Conservation (phyloP, 345 rosid genomes). For the Laguncularia racemosa region DNA sequence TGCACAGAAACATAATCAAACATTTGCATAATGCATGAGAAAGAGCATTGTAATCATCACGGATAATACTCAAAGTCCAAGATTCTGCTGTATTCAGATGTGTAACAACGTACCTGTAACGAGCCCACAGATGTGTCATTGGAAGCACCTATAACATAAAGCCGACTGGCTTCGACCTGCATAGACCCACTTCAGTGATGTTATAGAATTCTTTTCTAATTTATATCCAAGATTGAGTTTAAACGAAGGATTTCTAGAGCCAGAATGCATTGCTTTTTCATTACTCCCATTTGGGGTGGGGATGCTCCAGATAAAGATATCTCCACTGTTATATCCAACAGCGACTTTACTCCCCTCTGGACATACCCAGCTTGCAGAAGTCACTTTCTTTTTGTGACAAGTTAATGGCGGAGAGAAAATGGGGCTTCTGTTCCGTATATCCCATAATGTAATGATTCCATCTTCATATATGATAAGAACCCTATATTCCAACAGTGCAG, state of each 20-base stretch:
- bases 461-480: constrained; percentile 63
- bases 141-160: constrained; percentile 55
- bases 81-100: too few relatives aligned
- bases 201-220: constrained; percentile 62
- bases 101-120: constrained; percentile 39
- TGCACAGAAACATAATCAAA: too few relatives aligned
- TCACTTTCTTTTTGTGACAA: constrained; percentile 60
- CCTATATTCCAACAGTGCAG: constrained; percentile 29
- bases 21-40: too few relatives aligned
- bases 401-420: constrained; percentile 36
- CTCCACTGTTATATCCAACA: constrained; percentile 80
- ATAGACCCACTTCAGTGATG: constrained; percentile 59
- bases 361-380: constrained; percentile 88
- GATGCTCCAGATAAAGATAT: constrained; percentile 63
- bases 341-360: constrained; percentile 75
- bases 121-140: constrained; percentile 41
- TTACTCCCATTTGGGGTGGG: constrained; percentile 28
- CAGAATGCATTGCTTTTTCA: constrained; percentile 29
- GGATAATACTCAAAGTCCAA: too few relatives aligned
- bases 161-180: constrained; percentile 64
- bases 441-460: constrained; percentile 74
- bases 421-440: constrained; percentile 53
- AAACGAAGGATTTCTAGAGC: constrained; percentile 36
- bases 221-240: constrained; percentile 87
- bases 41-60: too few relatives aligned